phyloP scores from a whole-genome alignment of 2,329 filamentous ascomycete genomes.

The Trichoderma gracile region DNA sequence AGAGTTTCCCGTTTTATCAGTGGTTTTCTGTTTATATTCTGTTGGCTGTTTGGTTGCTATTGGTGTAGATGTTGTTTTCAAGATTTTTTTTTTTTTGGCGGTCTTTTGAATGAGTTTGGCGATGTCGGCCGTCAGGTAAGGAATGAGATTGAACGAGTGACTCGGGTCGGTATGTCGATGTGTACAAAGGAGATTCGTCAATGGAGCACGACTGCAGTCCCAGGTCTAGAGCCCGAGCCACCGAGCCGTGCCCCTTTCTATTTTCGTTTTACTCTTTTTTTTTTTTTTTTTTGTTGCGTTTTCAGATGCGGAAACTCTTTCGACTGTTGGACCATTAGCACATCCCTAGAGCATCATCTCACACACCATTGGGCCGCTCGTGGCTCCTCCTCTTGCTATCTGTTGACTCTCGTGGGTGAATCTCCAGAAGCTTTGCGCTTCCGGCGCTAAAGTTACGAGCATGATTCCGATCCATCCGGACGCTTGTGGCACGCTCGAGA shows the following conservation, averaged over 20 bases:
- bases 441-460: conserved; percentile 73
- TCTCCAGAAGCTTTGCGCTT: conserved; percentile 72
- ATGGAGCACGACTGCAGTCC: not conserved
- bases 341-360: conserved; percentile 26
- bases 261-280: conserved; percentile 7
- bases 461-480: conserved; percentile 66
- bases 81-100: conserved; percentile 13
- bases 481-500: conserved; percentile 67
- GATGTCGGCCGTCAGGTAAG: not conserved
- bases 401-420: conserved; percentile 56
- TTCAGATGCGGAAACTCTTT: conserved; percentile 26
- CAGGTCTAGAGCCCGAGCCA: not conserved
- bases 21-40: not conserved
- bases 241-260: not conserved
- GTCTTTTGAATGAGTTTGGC: not conserved
- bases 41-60: not conserved
- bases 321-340: conserved; percentile 27
- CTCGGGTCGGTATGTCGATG: conserved; percentile 16
- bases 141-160: conserved; percentile 23
- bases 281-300: not conserved
- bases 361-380: conserved; percentile 24
- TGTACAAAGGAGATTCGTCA: conserved; percentile 25
- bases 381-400: conserved; percentile 48
- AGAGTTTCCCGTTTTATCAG: conserved; percentile 22
- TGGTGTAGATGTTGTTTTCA: not conserved